Conservation (phyloP, 352 stramenopile genomes). For the Bremia lactucae region DNA sequence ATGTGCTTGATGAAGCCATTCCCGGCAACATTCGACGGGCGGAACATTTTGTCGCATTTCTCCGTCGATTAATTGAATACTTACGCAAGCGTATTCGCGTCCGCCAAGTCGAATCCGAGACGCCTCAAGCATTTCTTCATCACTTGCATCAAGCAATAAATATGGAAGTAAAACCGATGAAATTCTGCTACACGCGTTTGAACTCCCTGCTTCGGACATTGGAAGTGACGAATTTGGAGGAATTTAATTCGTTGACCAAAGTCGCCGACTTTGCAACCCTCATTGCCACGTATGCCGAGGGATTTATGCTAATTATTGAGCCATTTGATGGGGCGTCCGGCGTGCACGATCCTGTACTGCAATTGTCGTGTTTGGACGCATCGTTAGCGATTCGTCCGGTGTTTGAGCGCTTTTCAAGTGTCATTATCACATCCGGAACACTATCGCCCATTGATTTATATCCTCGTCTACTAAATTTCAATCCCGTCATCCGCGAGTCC, state of each 20-base stretch:
- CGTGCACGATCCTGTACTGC: slow-evolving; percentile 74
- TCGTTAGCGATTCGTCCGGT: slow-evolving; percentile 96
- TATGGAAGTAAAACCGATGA: slow-evolving; percentile 95
- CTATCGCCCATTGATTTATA: slow-evolving; percentile 98
- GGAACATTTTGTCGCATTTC: slow-evolving; percentile 97
- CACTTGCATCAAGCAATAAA: slow-evolving; percentile 87
- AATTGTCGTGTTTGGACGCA: slow-evolving; percentile 95
- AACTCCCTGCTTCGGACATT: slow-evolving; percentile 93
- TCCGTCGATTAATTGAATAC: slow-evolving; percentile 95
- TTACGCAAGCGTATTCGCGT: slow-evolving; percentile 75
- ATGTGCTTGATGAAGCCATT: slow-evolving; percentile 95
- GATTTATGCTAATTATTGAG: slow-evolving; percentile 98
- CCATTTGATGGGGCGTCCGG: slow-evolving; percentile 81
- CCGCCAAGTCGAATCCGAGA: slow-evolving; percentile 92
- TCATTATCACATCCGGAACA: slow-evolving; percentile 90
- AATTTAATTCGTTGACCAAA: slow-evolving; percentile 91
- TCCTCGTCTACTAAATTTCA: slow-evolving; percentile 96
- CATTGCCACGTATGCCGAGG: slow-evolving; percentile 94
- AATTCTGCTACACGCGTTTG: slow-evolving; percentile 96
- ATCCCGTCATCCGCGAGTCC: slow-evolving; percentile 91
- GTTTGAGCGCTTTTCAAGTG: slow-evolving; percentile 91
- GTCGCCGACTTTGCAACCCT: slow-evolving; percentile 97
- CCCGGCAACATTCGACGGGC: slow-evolving; percentile 96
- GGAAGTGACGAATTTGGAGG: slow-evolving; percentile 95
- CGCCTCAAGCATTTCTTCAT: slow-evolving; percentile 94